Percentiles rank a stretch among this genome's conserved stretches.
phyloP scores from a whole-genome alignment of 257 asterid genomes.

The Lithospermum erythrorhizon region DNA sequence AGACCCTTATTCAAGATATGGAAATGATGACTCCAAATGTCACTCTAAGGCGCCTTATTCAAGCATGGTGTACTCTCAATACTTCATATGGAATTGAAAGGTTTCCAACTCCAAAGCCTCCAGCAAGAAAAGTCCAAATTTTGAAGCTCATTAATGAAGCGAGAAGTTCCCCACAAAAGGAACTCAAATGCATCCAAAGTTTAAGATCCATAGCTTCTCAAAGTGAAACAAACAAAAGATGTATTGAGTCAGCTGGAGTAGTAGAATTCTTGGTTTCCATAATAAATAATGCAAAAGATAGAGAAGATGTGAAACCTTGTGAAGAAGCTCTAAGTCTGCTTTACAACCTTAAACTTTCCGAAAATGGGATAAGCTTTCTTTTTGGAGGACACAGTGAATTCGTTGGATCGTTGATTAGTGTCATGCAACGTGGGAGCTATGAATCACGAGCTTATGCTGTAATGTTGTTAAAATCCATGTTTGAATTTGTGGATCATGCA shows the following conservation, averaged over 20 bases:
- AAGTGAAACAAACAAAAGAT: constrained; percentile 43
- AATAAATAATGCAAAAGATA: constrained; percentile 9
- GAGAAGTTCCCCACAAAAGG: constrained; percentile 21
- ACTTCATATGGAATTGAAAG: constrained; percentile 45
- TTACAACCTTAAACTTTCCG: constrained; percentile 42
- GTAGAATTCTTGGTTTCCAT: constrained; percentile 47
- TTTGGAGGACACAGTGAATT: constrained; percentile 18
- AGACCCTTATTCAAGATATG: constrained; percentile 16
- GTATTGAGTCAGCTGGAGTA: constrained; percentile 51
- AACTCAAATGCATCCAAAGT: constrained; percentile 24
- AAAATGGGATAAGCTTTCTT: constrained; percentile 29
- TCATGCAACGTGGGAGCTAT: constrained; percentile 48
- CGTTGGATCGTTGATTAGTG: constrained; percentile 25
- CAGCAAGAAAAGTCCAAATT: constrained; percentile 40
- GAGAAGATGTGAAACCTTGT: constrained; percentile 20
- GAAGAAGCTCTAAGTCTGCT: constrained; percentile 57
- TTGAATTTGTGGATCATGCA: constrained; percentile 32
- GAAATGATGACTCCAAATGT: constrained; percentile 67
- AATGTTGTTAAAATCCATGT: constrained; percentile 35
- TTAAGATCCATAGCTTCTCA: constrained; percentile 54
- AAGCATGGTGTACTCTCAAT: constrained; percentile 73
- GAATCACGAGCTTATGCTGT: constrained; percentile 51
- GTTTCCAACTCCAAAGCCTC: constrained; percentile 75
- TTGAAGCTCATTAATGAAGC: constrained; percentile 39
- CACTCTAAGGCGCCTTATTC: constrained; percentile 72